Percentiles rank a stretch among this genome's conserved stretches.
Conservation (phyloP, 805 yeast species). For the Saccharomycopsis babjevae region DNA sequence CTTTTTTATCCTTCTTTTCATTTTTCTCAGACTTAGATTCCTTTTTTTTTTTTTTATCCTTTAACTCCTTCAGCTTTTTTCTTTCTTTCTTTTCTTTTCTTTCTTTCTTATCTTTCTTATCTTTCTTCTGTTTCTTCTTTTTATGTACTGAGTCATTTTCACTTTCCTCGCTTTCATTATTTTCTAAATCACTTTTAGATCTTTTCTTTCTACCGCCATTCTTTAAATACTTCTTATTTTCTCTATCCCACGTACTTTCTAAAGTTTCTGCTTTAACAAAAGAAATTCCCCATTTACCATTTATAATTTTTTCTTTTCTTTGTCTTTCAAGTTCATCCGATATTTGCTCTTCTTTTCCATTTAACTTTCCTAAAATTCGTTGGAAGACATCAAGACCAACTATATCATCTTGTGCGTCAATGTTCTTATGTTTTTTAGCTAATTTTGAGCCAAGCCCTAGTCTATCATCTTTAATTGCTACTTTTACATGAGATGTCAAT, state of each 20-base stretch:
- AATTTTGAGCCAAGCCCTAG: conserved; percentile 84
- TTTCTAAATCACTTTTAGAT: conserved; percentile 23
- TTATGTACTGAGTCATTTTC: conserved; percentile 22
- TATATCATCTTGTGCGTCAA: conserved; percentile 72
- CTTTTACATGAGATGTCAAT: conserved; percentile 73
- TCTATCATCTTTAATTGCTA: conserved; percentile 70
- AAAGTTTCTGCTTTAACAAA: conserved; percentile 81
- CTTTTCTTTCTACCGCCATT: conserved; percentile 24
- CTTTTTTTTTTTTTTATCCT: conserved; percentile 22
- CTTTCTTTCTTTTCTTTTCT: conserved; percentile 23
- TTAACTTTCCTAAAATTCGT: conserved; percentile 75
- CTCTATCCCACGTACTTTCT: conserved; percentile 73
- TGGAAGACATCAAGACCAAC: conserved; percentile 92
- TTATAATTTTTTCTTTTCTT: conserved; percentile 58
- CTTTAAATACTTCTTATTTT: conserved; percentile 30
- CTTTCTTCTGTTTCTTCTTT: conserved; percentile 12
- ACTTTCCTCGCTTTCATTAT: conserved; percentile 23
- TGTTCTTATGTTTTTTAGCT: conserved; percentile 45
- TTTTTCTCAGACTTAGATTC: conserved; percentile 23
- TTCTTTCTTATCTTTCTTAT: conserved; percentile 20
- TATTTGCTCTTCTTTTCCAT: conserved; percentile 70
- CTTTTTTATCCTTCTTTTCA: conserved; percentile 23
- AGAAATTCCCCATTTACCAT: conserved; percentile 80
- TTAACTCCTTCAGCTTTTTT: conserved; percentile 19
- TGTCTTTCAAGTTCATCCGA: conserved; percentile 57